phyloP scores from a whole-genome alignment of 1,139 yeast genomes.

The Taphrina betulina region DNA sequence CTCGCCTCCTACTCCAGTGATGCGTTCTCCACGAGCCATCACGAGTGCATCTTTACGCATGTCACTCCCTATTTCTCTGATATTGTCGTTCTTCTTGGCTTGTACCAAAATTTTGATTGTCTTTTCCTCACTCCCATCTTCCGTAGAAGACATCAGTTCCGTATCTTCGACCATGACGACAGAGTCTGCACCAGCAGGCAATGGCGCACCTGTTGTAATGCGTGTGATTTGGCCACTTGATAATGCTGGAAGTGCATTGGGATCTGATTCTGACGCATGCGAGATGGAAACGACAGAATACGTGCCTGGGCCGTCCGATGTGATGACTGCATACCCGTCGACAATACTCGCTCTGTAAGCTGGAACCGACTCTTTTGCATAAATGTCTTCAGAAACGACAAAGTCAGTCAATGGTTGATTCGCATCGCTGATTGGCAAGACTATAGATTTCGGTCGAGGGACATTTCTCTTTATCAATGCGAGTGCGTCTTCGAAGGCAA shows the following conservation, averaged over 20 bases:
- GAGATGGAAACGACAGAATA: constrained; percentile 48
- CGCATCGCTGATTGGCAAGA: background rate
- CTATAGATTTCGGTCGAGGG: constrained; percentile 40
- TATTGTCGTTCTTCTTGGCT: constrained; percentile 46
- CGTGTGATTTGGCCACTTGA: constrained; percentile 47
- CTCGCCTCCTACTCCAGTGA: constrained; percentile 51
- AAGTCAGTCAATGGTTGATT: constrained; percentile 6
- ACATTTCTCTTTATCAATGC: constrained; percentile 38
- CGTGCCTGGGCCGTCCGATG: constrained; percentile 49
- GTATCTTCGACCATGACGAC: constrained; percentile 58
- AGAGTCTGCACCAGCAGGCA: constrained; percentile 53
- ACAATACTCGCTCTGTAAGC: constrained; percentile 54
- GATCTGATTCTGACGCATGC: constrained; percentile 47
- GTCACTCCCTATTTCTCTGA: constrained; percentile 52
- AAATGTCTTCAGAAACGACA: constrained; percentile 49
- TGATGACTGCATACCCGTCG: constrained; percentile 54
- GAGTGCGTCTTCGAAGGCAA: constrained; percentile 49
- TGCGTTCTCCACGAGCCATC: constrained; percentile 44
- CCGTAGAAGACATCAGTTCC: constrained; percentile 42
- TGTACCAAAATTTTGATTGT: constrained; percentile 42
- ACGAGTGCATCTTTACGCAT: constrained; percentile 46
- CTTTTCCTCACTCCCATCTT: constrained; percentile 48
- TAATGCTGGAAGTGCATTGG: constrained; percentile 34
- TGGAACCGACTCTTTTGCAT: constrained; percentile 49
- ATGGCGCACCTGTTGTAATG: constrained; percentile 56